Evolutionary conservation across 2,329 filamentous ascomycete species (phyloP).

Genomic region (Verticillium isaacii): DNA sequence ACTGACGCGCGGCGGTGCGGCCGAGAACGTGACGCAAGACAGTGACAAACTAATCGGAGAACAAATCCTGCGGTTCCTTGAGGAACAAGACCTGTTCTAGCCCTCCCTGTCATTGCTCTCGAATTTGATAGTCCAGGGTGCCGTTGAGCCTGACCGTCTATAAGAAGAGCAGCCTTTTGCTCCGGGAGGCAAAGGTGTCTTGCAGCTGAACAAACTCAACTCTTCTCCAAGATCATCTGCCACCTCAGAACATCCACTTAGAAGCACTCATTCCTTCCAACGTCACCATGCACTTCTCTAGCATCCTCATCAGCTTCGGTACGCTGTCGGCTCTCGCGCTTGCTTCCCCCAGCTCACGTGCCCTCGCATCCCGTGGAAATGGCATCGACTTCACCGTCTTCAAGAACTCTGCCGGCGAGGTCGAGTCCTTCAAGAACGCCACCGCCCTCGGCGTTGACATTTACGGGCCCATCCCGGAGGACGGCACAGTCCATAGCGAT

Average conservation of each 20-base stretch:
- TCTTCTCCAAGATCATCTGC: no score
- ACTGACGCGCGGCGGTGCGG: no score
- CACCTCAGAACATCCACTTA: background rate
- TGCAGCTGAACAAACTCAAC: no score
- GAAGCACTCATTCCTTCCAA: no score
- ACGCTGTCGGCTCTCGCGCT: background rate
- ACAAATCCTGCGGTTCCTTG: no score
- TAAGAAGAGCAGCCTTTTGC: background rate
- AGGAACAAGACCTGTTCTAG: no score
- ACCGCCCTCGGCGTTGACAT: constrained; percentile 12
- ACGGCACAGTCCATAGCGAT: constrained; percentile 11
- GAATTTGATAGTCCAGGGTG: background rate
- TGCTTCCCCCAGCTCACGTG: background rate
- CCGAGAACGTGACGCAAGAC: no score
- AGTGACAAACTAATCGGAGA: no score
- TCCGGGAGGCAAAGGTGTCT: background rate
- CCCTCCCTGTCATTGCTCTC: no score
- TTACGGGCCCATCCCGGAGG: constrained; percentile 12
- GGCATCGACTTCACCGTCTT: background rate
- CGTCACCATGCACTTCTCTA: background rate
- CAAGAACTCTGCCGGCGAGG: background rate
- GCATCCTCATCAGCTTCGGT: background rate
- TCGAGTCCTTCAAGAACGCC: constrained; percentile 6
- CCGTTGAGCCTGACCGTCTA: background rate
- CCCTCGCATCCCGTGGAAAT: background rate